Conservation (phyloP, 2,329 filamentous ascomycete species). For the Phialophora chinensis region DNA sequence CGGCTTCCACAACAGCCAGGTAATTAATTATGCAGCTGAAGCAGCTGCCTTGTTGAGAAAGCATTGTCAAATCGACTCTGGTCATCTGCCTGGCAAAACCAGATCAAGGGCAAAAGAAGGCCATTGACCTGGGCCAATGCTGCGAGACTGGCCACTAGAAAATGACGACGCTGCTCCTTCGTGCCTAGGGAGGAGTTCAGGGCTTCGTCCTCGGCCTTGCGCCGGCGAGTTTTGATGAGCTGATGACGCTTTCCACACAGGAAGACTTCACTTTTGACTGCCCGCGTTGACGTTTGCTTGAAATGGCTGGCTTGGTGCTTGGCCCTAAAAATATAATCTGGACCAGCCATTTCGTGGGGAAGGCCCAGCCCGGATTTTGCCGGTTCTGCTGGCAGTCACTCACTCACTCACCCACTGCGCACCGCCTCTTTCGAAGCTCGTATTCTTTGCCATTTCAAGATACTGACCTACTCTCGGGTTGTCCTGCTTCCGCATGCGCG, state of each 20-base stretch:
- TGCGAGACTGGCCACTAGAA: neutral
- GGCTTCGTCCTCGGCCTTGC: constrained; percentile 21
- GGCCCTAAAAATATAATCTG: constrained; percentile 12
- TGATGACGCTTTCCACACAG: neutral
- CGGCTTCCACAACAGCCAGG: neutral
- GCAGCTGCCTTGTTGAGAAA: neutral
- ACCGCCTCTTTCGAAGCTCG: constrained; percentile 17
- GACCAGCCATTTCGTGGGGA: neutral
- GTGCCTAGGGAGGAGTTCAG: neutral
- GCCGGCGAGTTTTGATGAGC: neutral
- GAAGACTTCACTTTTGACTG: neutral
- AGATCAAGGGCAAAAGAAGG: neutral
- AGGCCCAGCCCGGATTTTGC: neutral
- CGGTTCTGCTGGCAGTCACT: neutral
- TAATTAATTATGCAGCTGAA: neutral
- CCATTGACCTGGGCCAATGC: neutral
- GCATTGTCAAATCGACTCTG: neutral
- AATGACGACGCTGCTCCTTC: neutral
- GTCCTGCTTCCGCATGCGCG: constrained; percentile 6
- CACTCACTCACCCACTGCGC: neutral
- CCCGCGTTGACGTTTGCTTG: neutral
- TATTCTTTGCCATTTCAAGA: constrained; percentile 14
- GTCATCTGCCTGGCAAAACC: neutral
- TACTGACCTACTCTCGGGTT: constrained; percentile 1
- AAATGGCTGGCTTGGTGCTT: neutral